These are phyloP conservation scores for Pontederia paniculata DNA, from an alignment of 176 grass and related monocot genomes.

Conservation along the genomic window DNA sequence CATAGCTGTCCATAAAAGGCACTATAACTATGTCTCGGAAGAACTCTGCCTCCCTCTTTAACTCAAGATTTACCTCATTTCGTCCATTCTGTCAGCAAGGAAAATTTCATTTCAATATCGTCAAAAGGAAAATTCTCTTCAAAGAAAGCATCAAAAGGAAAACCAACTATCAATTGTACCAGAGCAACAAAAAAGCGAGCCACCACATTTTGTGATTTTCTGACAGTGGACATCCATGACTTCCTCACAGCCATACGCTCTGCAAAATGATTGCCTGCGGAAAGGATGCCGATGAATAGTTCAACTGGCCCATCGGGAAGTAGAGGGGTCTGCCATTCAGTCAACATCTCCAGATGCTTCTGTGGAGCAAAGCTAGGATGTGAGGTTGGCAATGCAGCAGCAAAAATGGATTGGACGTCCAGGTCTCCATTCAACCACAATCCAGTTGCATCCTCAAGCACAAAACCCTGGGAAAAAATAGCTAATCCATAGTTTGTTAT, in stretches of 20 bases:
- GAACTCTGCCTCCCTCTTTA: slow-evolving; percentile 11
- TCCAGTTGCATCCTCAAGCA: slow-evolving; percentile 10
- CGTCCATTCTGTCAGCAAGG: not conserved
- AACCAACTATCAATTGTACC: not conserved
- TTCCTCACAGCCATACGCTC: slow-evolving; percentile 12
- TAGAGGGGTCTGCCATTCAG: slow-evolving; percentile 5
- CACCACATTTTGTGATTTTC: slow-evolving; percentile 1
- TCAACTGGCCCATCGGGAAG: slow-evolving; percentile 6
- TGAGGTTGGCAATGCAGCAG: slow-evolving; percentile 9
- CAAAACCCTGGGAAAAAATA: slow-evolving; percentile 3
- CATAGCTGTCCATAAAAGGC: slow-evolving; percentile 8
- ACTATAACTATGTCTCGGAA: slow-evolving; percentile 5
- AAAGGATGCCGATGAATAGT: slow-evolving; percentile 10
- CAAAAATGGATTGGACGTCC: not conserved
- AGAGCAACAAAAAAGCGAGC: slow-evolving; percentile 14
- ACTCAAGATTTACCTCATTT: slow-evolving; percentile 7
- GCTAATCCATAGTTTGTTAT: too few relatives aligned
- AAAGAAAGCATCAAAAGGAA: too few relatives aligned
- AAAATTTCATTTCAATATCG: too few relatives aligned
- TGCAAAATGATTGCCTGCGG: slow-evolving; percentile 10
- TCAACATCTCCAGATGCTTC: not conserved
- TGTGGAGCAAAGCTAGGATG: slow-evolving; percentile 11
- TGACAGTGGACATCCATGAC: slow-evolving; percentile 1
- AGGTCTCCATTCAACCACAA: slow-evolving; percentile 4
- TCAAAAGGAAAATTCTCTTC: too few relatives aligned